A percentile compares a stretch with the other conserved stretches of the same genome.
phyloP scores from a whole-genome alignment of 2,329 filamentous ascomycete species.

The Aspergillus niger region DNA sequence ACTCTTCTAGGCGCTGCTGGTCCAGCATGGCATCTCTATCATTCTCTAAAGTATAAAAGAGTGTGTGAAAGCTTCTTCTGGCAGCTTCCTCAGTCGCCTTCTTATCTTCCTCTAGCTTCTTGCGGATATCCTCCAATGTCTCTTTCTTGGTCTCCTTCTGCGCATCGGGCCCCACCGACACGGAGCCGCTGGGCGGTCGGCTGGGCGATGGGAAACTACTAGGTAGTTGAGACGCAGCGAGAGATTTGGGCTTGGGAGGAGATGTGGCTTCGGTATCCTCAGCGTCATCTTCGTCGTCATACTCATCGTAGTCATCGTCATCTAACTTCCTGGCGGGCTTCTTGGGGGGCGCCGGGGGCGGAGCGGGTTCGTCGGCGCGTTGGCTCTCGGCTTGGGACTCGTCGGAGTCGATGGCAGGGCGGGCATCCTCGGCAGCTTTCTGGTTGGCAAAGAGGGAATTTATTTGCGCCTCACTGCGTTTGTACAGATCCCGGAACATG shows the following conservation, averaged over 20 bases:
- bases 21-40: conserved; percentile 96
- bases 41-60: conserved; percentile 94
- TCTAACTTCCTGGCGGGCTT: conserved; percentile 75
- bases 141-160: conserved; percentile 60
- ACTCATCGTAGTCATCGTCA: conserved; percentile 73
- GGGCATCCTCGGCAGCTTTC: conserved; percentile 31
- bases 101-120: conserved; percentile 88
- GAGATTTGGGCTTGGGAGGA: conserved; percentile 55
- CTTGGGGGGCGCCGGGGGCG: conserved; percentile 47
- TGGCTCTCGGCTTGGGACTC: conserved; percentile 29
- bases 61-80: conserved; percentile 84
- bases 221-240: conserved; percentile 56
- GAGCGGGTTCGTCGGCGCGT: conserved; percentile 54
- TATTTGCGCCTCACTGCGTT: conserved; percentile 74
- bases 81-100: conserved; percentile 87
- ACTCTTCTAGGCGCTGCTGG: conserved; percentile 94
- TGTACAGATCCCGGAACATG: conserved; percentile 76
- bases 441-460: conserved; percentile 68
- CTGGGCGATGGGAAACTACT: conserved; percentile 69
- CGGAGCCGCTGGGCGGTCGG: conserved; percentile 67
- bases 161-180: conserved; percentile 62
- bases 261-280: conserved; percentile 53
- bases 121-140: conserved; percentile 82
- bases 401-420: conserved; percentile 53
- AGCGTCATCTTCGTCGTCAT: conserved; percentile 62